A percentile compares a stretch with the other conserved stretches of the same genome.
Conservation (phyloP, 1,284 basidiomycete genomes). For the Phellinidium pouzarii region DNA sequence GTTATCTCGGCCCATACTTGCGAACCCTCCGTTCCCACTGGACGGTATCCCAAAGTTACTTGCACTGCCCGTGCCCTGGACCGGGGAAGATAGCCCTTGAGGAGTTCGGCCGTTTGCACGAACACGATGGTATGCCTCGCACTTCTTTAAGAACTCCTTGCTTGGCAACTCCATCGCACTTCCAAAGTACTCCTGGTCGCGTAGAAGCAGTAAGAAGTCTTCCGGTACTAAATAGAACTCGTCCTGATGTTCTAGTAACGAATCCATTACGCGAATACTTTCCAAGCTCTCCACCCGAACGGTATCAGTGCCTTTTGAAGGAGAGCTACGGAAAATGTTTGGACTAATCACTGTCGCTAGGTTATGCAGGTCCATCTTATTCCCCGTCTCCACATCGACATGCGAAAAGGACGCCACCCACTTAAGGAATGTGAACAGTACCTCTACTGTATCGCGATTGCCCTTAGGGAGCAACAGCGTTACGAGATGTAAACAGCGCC, state of each 20-base stretch:
- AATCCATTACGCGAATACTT: conserved; percentile 80
- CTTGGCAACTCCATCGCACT: conserved; percentile 78
- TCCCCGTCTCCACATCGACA: conserved; percentile 95
- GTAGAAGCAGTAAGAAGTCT: conserved; percentile 76
- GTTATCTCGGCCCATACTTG: conserved; percentile 18
- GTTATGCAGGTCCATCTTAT: conserved; percentile 97
- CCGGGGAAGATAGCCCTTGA: conserved; percentile 31
- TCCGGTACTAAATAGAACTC: conserved; percentile 86
- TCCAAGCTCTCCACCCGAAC: conserved; percentile 92
- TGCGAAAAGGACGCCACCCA: conserved; percentile 99
- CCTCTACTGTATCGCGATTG: conserved; percentile 96
- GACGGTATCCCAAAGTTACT: conserved; percentile 30
- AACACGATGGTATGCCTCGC: conserved; percentile 65
- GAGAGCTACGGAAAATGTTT: conserved; percentile 72
- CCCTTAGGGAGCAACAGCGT: conserved; percentile 85
- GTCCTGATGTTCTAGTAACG: conserved; percentile 89
- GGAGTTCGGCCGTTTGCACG: conserved; percentile 38
- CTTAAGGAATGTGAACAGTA: conserved; percentile 96
- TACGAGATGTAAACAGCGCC: conserved; percentile 81
- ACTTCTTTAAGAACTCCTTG: conserved; percentile 88
- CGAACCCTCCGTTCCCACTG: conserved; percentile 10
- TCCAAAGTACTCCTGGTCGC: conserved; percentile 82
- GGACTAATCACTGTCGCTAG: conserved; percentile 98
- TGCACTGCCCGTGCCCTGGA: conserved; percentile 24
- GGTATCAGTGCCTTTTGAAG: conserved; percentile 79